Evolutionary conservation across 176 grass and related monocot species (phyloP), one percentile per base, ranked within the genome.

Genomic region (Triticum dicoccoides): DNA sequence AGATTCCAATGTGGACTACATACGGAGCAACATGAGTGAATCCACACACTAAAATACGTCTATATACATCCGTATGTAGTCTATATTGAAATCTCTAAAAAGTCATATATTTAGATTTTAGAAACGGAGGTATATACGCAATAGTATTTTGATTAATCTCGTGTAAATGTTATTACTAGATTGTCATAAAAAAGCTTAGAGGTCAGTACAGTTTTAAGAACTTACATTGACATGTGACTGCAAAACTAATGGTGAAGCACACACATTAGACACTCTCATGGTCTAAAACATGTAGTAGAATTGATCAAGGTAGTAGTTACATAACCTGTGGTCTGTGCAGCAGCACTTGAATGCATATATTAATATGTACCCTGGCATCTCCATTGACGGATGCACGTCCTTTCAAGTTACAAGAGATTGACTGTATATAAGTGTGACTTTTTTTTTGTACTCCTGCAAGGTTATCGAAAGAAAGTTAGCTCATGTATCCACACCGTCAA

Each of bases 391-490:
- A 52, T 76, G 73, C 42, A 76, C 8, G 42, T 33, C 33, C 34
- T 65, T 75, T 20, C 8, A 25, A 15, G 33, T 45, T 35, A 68
- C 35, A 74, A 68, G 41, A 74, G 37, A 79, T 8, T 62, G 38
- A 81, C 80, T 15, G 29, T 65, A 79, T 91, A 11, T 78, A 78
- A 87, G 64, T 91, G 8, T 84, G 66, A 87, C 93, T 76, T 62
- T 76, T 73, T 59, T 79, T 24, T 86, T 38, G 37, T 17, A 83
- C 58, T 63, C 72, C 42, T 83, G 91, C 88, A 81, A 98, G 96
- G 91, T 95, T 74, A 94, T 98, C 39, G 86, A 94, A 91, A 92
- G 96, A 88, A 95, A 92, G 65, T 88, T 98, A 59, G 86, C 92
- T 88, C 71, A 91, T 82, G 91, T 98, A 61, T 95, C 88, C 21